phyloP scores from a whole-genome alignment of 345 rosid species.

The Euclidium syriacum region DNA sequence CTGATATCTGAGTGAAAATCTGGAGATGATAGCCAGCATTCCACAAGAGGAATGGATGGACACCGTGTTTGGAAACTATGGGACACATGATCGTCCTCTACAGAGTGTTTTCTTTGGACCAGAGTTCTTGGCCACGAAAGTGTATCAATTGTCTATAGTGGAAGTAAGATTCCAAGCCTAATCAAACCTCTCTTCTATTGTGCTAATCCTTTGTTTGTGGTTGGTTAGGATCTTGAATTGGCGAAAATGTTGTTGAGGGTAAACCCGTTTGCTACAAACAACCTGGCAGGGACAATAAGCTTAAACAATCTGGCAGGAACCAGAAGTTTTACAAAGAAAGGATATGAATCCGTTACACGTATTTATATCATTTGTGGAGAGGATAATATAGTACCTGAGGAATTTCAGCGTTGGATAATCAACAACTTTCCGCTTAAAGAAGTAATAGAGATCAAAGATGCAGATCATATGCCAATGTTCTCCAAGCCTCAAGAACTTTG shows the following conservation, averaged over 20 bases:
- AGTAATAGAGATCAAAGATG: constrained; percentile 28
- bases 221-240: constrained; percentile 30
- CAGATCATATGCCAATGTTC: constrained; percentile 41
- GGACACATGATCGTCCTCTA: background rate
- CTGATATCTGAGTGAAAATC: background rate
- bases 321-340: constrained; percentile 8
- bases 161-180: constrained; percentile 19
- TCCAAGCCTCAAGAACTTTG: constrained; percentile 32
- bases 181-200: background rate
- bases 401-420: constrained; percentile 31
- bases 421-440: constrained; percentile 16
- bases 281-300: too few species aligned
- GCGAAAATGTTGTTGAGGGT: constrained; percentile 27
- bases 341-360: constrained; percentile 22
- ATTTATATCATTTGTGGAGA: constrained; percentile 26
- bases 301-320: constrained; percentile 12
- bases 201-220: background rate
- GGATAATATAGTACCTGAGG: constrained; percentile 13
- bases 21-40: background rate
- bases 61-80: background rate
- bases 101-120: constrained; percentile 3
- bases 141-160: constrained; percentile 19
- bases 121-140: constrained; percentile 5
- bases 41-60: background rate
- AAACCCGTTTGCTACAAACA: constrained; percentile 14